Conservation (phyloP, 2,329 filamentous ascomycete species). For the Xylariaceae sp. region DNA sequence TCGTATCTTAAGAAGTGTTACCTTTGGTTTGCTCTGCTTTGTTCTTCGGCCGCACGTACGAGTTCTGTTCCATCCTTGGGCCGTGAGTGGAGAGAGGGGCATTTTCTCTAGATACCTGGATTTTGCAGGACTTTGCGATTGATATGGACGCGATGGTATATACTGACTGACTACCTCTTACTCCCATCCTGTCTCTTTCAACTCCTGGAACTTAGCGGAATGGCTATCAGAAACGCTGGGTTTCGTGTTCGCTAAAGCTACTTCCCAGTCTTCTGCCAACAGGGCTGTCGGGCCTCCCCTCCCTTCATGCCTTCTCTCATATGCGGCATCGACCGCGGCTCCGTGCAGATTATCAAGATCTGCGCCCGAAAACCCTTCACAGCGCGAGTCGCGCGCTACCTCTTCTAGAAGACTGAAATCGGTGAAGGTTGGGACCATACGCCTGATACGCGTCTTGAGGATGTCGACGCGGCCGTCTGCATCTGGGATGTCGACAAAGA, state of each 20-base stretch:
- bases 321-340: constrained; percentile 25
- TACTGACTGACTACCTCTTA: too few relatives aligned
- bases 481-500: constrained; percentile 84
- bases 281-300: constrained; percentile 19
- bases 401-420: constrained; percentile 28
- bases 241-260: constrained; percentile 42
- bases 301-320: constrained; percentile 17
- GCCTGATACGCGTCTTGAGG: constrained; percentile 56
- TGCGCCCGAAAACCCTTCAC: constrained; percentile 71
- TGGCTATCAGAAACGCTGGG: constrained; percentile 44
- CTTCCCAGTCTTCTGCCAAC: constrained; percentile 46
- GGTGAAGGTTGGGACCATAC: constrained; percentile 21
- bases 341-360: constrained; percentile 53
- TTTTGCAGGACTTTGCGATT: too few relatives aligned
- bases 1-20: too few relatives aligned
- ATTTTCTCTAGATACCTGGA: too few relatives aligned
- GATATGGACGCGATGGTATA: too few relatives aligned
- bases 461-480: constrained; percentile 81
- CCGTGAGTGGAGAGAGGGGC: too few relatives aligned
- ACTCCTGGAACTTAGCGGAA: constrained; percentile 37
- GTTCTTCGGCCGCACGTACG: too few relatives aligned
- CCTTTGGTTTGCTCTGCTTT: too few relatives aligned
- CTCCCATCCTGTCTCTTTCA: constrained; percentile 30
- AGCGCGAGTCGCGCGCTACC: constrained; percentile 64
- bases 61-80: too few relatives aligned